Percentiles rank a stretch among this genome's conserved stretches.
phyloP scores from a whole-genome alignment of 257 asterid genomes.

The Salvia miltiorrhiza region DNA sequence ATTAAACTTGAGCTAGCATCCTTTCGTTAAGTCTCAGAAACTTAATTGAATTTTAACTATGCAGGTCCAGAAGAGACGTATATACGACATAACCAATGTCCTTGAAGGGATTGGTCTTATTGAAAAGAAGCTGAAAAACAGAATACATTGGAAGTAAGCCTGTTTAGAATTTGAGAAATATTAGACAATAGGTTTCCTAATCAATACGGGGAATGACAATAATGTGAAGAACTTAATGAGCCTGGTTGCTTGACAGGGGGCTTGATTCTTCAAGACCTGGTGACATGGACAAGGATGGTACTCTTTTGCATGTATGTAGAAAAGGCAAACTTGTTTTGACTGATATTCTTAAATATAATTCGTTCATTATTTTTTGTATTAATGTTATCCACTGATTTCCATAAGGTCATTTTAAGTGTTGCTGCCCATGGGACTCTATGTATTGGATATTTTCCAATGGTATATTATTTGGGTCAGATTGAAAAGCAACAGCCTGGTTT shows the following conservation, averaged over 20 bases:
- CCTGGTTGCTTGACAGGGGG: conserved; percentile 48
- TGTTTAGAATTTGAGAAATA: conserved; percentile 13
- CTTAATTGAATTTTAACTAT: conserved; percentile 12
- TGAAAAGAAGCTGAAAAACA: conserved; percentile 90
- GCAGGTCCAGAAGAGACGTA: conserved; percentile 70
- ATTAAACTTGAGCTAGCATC: background rate
- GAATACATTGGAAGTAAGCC: conserved; percentile 57
- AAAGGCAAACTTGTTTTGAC: conserved; percentile 3
- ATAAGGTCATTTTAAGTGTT: background rate
- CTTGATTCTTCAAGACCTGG: conserved; percentile 70
- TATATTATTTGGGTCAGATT: conserved; percentile 6
- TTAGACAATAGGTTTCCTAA: background rate
- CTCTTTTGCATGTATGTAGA: conserved; percentile 68
- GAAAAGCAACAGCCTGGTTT: conserved; percentile 17
- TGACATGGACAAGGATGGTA: conserved; percentile 65
- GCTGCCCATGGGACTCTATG: background rate
- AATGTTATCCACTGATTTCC: background rate
- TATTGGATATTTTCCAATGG: background rate
- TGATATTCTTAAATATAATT: conserved; percentile 2
- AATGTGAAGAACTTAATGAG: conserved; percentile 14
- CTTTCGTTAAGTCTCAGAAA: background rate
- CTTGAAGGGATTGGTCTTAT: conserved; percentile 97
- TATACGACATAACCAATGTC: conserved; percentile 92
- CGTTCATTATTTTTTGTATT: background rate
- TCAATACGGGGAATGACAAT: conserved; percentile 1